Percentiles rank a stretch among this genome's conserved stretches.
phyloP scores from a whole-genome alignment of 352 stramenopile genomes.

The Phytophthora fragariae region DNA sequence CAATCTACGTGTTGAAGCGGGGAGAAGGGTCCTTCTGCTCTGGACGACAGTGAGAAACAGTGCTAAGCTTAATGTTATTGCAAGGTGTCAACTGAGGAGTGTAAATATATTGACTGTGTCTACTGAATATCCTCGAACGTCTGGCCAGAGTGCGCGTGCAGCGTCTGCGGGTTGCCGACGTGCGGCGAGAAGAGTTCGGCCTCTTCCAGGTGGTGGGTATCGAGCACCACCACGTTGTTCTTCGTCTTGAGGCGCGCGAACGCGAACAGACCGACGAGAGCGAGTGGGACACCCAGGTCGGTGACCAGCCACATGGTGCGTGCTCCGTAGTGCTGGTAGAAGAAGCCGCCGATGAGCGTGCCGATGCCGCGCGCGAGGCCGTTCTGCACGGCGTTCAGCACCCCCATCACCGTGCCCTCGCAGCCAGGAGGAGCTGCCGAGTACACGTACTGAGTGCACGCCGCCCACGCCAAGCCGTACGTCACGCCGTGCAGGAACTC shows the following conservation, averaged over 20 bases:
- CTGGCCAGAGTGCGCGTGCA: slow-evolving; percentile 30
- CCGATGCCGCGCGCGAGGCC: slow-evolving; percentile 69
- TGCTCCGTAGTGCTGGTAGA: slow-evolving; percentile 78
- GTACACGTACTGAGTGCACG: slow-evolving; percentile 83
- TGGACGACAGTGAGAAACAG: not conserved
- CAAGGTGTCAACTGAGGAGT: not conserved
- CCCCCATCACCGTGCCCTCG: slow-evolving; percentile 78
- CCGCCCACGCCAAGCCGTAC: slow-evolving; percentile 78
- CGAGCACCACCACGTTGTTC: slow-evolving; percentile 39
- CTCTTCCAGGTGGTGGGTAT: slow-evolving; percentile 52
- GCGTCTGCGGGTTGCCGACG: slow-evolving; percentile 46
- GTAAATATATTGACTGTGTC: slow-evolving; percentile 3
- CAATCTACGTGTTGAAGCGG: not conserved
- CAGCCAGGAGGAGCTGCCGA: slow-evolving; percentile 59
- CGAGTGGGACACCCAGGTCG: slow-evolving; percentile 71
- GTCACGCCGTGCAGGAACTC: slow-evolving; percentile 83
- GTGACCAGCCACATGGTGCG: slow-evolving; percentile 75
- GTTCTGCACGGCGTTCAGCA: slow-evolving; percentile 83
- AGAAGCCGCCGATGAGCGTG: slow-evolving; percentile 77
- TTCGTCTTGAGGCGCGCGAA: slow-evolving; percentile 74
- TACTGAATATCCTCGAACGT: slow-evolving; percentile 40
- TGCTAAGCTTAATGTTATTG: not conserved
- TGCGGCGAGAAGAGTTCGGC: slow-evolving; percentile 78
- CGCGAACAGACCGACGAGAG: slow-evolving; percentile 54
- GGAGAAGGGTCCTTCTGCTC: slow-evolving; percentile 9